These are phyloP conservation scores for Clarireedia sp. DNA, from an alignment of 2,329 filamentous ascomycete species.

Conservation along the genomic window DNA sequence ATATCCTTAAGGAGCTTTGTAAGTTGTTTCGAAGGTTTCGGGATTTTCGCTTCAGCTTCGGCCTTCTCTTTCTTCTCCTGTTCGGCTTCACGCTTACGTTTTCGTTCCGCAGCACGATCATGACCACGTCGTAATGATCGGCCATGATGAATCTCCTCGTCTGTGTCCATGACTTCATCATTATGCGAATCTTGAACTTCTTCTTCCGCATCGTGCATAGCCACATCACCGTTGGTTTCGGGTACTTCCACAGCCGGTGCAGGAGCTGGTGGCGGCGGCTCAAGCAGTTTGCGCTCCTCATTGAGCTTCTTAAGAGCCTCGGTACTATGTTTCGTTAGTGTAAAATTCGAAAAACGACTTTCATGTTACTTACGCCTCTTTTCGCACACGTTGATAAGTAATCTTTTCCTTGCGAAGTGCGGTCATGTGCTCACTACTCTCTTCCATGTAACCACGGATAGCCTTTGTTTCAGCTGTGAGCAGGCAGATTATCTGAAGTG, in stretches of 20 bases:
- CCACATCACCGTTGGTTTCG: conserved; percentile 45
- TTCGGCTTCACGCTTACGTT: conserved; percentile 69
- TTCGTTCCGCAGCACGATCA: conserved; percentile 63
- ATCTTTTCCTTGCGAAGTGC: conserved; percentile 93
- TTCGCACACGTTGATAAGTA: conserved; percentile 74
- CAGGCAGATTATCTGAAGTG: conserved; percentile 78
- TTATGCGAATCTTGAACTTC: conserved; percentile 46
- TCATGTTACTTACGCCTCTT: conserved; percentile 46
- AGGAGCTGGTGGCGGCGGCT: conserved; percentile 58
- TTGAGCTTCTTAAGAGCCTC: conserved; percentile 65
- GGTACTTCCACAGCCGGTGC: conserved; percentile 29
- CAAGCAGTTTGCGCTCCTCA: conserved; percentile 63
- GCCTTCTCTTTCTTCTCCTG: conserved; percentile 56
- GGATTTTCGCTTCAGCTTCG: conserved; percentile 49
- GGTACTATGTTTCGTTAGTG: conserved; percentile 40
- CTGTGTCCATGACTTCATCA: conserved; percentile 58
- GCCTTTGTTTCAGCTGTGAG: conserved; percentile 80
- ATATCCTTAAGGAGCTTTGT: conserved; percentile 83
- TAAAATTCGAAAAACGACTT: background rate
- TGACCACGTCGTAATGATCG: conserved; percentile 53
- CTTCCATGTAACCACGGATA: conserved; percentile 80
- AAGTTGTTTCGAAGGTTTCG: conserved; percentile 81
- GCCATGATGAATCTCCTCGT: conserved; percentile 54
- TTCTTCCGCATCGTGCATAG: conserved; percentile 57
- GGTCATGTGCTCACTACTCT: conserved; percentile 91